A percentile compares a stretch with the other conserved stretches of the same genome.
Conservation (phyloP, 371 early-diverging fungal genomes). For the Dichotomocladium elegans region DNA sequence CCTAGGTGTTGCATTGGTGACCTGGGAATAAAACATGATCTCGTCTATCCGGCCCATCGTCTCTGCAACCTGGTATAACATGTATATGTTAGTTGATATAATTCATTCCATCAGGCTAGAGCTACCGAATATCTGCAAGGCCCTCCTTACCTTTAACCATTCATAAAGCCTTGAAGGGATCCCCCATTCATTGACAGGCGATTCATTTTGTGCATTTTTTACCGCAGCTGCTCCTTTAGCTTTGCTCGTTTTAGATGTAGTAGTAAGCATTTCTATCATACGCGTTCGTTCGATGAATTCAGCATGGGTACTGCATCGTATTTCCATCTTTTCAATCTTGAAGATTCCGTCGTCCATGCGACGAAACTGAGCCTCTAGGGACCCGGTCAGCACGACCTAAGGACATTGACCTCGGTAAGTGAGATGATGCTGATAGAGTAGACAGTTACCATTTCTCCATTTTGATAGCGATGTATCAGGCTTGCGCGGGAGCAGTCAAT, state of each 20-base stretch:
- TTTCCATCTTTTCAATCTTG: constrained; percentile 5
- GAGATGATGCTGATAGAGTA: too few species aligned
- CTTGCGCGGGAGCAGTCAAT: constrained; percentile 5
- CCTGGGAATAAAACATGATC: neutral
- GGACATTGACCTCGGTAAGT: too few species aligned
- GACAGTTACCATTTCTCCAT: constrained; percentile 9
- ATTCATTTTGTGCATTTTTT: neutral
- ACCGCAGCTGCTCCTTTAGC: neutral
- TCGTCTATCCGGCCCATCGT: constrained; percentile 2
- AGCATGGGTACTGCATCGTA: neutral
- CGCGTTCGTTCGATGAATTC: constrained; percentile 1
- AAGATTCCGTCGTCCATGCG: neutral
- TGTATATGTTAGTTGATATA: neutral
- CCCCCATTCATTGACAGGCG: constrained; percentile 7
- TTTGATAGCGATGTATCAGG: constrained; percentile 4
- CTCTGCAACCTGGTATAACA: constrained; percentile 1
- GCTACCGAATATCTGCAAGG: neutral
- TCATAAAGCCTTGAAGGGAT: constrained; percentile 1
- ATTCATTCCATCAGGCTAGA: neutral
- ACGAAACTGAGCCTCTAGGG: neutral
- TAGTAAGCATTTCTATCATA: neutral
- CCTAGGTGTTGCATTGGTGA: neutral
- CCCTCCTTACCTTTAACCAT: neutral
- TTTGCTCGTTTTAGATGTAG: neutral
- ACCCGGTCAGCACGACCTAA: neutral